Evolutionary conservation across 306 rosid species (phyloP).

Genomic region (Medicago arabica): DNA sequence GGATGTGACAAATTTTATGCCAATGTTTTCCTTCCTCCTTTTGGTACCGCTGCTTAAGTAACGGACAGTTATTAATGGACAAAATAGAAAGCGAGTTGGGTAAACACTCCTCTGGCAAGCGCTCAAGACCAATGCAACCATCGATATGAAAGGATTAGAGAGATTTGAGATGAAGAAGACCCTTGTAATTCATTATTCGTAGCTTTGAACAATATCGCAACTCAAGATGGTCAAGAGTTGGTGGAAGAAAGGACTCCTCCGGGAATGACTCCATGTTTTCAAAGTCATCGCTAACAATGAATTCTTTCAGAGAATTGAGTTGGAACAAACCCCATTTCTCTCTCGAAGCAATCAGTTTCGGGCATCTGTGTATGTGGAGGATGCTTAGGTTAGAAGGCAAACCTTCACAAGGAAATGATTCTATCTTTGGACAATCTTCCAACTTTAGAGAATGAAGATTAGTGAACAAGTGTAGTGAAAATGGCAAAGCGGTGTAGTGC

Average conservation of each 20-base stretch:
- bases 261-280: conserved; percentile 23
- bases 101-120: conserved; percentile 31
- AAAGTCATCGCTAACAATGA: neutral
- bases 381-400: neutral
- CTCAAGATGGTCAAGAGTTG: conserved; percentile 11
- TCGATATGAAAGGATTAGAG: accelerated
- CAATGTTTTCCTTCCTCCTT: conserved; percentile 17
- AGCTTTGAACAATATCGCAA: conserved; percentile 10
- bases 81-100: conserved; percentile 16
- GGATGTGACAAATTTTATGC: conserved; percentile 32
- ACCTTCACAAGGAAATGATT: neutral
- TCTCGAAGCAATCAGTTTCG: neutral
- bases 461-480: neutral
- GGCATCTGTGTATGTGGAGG: neutral
- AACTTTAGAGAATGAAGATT: neutral
- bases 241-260: conserved; percentile 19
- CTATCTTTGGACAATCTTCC: neutral
- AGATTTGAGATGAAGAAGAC: conserved; percentile 41
- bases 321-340: neutral
- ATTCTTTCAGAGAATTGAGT: neutral
- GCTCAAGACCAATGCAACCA: neutral
- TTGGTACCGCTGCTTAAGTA: conserved; percentile 18
- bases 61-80: accelerated
- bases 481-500: neutral
- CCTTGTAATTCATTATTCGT: conserved; percentile 21